Percentiles rank a stretch among this genome's conserved stretches.
Evolutionary conservation across 78 protist species (phyloP).

Genomic region (Emiliania huxleyi): DNA sequence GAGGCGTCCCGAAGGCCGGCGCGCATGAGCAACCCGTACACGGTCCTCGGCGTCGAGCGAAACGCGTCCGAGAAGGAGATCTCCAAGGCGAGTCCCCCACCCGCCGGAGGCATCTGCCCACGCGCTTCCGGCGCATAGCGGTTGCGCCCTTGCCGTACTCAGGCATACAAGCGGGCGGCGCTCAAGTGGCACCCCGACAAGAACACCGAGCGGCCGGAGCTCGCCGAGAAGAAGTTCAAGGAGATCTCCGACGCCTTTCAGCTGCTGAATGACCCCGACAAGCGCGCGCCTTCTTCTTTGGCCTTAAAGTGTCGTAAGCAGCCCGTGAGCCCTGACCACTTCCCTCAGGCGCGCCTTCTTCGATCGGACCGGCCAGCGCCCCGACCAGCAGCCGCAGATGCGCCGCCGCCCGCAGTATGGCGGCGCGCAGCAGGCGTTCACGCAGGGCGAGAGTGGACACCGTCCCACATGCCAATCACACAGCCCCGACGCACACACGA

Average conservation of each 20-base stretch:
- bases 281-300: slow-evolving; percentile 4
- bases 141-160: not conserved
- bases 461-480: no score
- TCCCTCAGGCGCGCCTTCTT: not conserved
- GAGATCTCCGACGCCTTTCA: not conserved
- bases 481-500: no score
- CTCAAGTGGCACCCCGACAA: slow-evolving; percentile 37
- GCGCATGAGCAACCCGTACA: not conserved
- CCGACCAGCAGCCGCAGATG: no score
- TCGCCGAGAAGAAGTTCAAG: not conserved
- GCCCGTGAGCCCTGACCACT: not conserved
- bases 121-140: not conserved
- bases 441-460: no score
- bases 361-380: not conserved
- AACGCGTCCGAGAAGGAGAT: not conserved
- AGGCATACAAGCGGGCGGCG: not conserved
- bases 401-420: no score
- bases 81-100: not conserved
- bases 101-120: not conserved
- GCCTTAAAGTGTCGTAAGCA: no score
- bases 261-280: not conserved
- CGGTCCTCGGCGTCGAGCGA: not conserved
- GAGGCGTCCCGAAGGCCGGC: no score
- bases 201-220: not conserved
- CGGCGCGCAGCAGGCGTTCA: no score